Percentiles rank a stretch among this genome's conserved stretches.
Conservation (phyloP, 306 rosid genomes). For the Begonia peltatifolia region DNA sequence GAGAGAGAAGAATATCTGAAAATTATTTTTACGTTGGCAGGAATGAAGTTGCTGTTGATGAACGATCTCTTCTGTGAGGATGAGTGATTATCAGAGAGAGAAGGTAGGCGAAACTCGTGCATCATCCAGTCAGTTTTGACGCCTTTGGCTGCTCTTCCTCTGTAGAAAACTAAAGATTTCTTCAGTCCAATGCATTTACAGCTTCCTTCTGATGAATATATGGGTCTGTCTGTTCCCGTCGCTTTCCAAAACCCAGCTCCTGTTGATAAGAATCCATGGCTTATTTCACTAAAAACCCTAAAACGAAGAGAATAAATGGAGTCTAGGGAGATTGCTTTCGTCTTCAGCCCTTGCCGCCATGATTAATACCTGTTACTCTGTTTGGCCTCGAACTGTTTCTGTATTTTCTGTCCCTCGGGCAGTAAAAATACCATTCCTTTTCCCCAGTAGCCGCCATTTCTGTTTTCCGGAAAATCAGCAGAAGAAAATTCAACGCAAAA, state of each 20-base stretch:
- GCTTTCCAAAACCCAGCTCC: conserved; percentile 96
- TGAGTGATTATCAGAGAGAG: conserved; percentile 23
- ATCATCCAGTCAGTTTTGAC: conserved; percentile 96
- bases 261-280: conserved; percentile 38
- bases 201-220: conserved; percentile 58
- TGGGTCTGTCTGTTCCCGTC: conserved; percentile 82
- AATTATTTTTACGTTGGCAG: no score
- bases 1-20: no score
- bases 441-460: conserved; percentile 54
- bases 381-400: conserved; percentile 39
- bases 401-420: conserved; percentile 88
- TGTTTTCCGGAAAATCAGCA: conserved; percentile 16
- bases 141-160: conserved; percentile 82
- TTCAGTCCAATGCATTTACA: conserved; percentile 66
- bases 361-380: neutral
- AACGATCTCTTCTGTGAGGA: no score
- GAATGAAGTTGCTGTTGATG: no score
- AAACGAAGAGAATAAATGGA: no score
- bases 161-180: conserved; percentile 87
- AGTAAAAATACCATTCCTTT: conserved; percentile 89
- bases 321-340: no score
- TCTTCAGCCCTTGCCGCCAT: no score
- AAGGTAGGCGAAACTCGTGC: conserved; percentile 86
- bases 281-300: no score
- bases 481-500: no score